Evolutionary conservation across 495 filamentous ascomycete genomes (phyloP).

Genomic region (Daldinia caldariorum): DNA sequence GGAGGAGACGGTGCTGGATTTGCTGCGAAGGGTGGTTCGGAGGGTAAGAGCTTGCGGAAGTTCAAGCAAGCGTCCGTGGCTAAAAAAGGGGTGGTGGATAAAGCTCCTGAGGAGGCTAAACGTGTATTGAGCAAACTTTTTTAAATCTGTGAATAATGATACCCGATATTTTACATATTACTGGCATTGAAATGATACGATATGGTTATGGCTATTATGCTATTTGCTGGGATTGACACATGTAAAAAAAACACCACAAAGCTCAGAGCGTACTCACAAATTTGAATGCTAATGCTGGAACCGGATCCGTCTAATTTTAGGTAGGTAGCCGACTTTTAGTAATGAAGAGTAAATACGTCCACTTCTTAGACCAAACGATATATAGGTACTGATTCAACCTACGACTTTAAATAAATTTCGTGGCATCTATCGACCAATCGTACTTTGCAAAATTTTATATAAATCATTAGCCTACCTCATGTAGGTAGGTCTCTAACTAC

Average conservation of each 20-base stretch:
- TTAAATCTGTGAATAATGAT: constrained; percentile 52
- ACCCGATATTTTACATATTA: constrained; percentile 28
- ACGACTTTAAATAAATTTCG: too few relatives aligned
- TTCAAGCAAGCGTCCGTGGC: constrained; percentile 76
- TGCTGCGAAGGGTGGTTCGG: constrained; percentile 26
- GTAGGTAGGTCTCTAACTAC: background rate
- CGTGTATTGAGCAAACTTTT: constrained; percentile 87
- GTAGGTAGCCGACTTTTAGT: too few relatives aligned
- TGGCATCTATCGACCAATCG: too few relatives aligned
- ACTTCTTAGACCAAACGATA: too few relatives aligned
- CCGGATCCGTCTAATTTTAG: too few relatives aligned
- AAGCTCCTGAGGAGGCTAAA: constrained; percentile 72
- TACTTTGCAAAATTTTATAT: background rate
- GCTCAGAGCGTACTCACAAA: too few relatives aligned
- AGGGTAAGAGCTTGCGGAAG: constrained; percentile 57
- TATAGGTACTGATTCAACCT: too few relatives aligned
- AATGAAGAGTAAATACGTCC: too few relatives aligned
- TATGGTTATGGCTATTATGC: too few relatives aligned
- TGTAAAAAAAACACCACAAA: background rate
- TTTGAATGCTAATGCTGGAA: too few relatives aligned
- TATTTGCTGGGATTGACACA: too few relatives aligned
- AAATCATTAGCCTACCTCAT: constrained; percentile 1
- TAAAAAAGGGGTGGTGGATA: constrained; percentile 57
- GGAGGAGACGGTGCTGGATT: background rate
- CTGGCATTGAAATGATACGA: background rate